Evolutionary conservation across 2,329 filamentous ascomycete genomes (phyloP).

Genomic region (Tolypocladium inflatum): DNA sequence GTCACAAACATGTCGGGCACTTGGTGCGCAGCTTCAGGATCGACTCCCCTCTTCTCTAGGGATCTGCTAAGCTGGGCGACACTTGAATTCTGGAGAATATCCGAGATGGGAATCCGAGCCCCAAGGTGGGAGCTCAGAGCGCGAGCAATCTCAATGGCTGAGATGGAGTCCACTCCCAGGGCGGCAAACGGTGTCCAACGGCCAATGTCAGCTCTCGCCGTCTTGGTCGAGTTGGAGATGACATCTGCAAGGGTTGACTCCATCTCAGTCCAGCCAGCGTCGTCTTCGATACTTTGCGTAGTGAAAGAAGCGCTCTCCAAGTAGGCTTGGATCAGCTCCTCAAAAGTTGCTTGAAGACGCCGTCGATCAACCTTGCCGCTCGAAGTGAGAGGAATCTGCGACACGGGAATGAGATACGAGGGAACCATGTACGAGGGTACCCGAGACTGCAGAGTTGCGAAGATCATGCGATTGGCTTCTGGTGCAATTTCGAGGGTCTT

Average conservation of each 20-base stretch:
- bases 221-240: conserved; percentile 40
- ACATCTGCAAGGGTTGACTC: conserved; percentile 48
- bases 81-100: conserved; percentile 58
- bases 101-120: conserved; percentile 52
- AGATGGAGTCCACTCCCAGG: conserved; percentile 78
- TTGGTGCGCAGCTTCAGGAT: not conserved
- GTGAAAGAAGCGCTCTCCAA: conserved; percentile 27
- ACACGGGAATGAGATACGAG: conserved; percentile 60
- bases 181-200: conserved; percentile 64
- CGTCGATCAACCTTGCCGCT: conserved; percentile 66
- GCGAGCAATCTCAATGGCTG: conserved; percentile 62
- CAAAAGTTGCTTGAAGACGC: conserved; percentile 39
- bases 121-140: conserved; percentile 37
- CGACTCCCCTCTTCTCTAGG: conserved; percentile 3
- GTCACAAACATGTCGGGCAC: conserved; percentile 21
- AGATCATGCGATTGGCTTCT: conserved; percentile 35
- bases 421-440: conserved; percentile 76
- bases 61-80: conserved; percentile 48
- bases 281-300: conserved; percentile 17
- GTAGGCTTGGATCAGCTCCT: conserved; percentile 30
- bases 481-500: conserved; percentile 25
- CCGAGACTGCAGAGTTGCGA: conserved; percentile 39
- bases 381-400: conserved; percentile 57
- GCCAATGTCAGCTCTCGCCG: conserved; percentile 36
- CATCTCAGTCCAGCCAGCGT: conserved; percentile 37